Conservation (phyloP, 1,284 basidiomycete species). For the Singerocomus rubriflavus region DNA sequence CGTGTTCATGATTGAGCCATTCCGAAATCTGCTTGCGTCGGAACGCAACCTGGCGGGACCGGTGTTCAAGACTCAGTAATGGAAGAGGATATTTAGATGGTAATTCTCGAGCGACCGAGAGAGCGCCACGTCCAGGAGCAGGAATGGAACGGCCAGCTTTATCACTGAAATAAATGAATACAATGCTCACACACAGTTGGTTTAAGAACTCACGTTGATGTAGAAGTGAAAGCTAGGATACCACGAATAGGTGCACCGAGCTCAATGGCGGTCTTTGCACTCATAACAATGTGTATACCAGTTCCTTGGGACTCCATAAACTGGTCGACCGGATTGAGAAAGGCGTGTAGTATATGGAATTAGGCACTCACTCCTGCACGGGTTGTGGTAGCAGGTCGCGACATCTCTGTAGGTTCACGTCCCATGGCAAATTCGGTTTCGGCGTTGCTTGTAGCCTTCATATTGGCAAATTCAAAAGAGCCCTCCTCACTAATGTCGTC, state of each 20-base stretch:
- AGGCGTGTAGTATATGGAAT: constrained; percentile 1
- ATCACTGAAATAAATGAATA: constrained; percentile 51
- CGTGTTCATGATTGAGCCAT: constrained; percentile 89
- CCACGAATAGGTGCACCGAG: constrained; percentile 93
- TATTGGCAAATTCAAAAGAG: constrained; percentile 97
- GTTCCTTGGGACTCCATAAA: constrained; percentile 98
- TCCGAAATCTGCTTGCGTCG: constrained; percentile 90
- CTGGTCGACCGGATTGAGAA: constrained; percentile 36
- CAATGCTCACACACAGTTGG: constrained; percentile 4
- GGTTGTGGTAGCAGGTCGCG: constrained; percentile 93
- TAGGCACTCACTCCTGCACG: constrained; percentile 73
- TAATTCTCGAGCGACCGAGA: constrained; percentile 82
- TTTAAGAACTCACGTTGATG: constrained; percentile 73
- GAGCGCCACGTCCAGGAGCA: constrained; percentile 87
- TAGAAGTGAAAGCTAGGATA: constrained; percentile 93
- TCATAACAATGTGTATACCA: constrained; percentile 97
- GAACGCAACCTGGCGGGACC: constrained; percentile 89
- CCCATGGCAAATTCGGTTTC: constrained; percentile 98
- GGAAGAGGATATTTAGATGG: constrained; percentile 71
- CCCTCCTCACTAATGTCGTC: constrained; percentile 98
- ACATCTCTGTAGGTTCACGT: constrained; percentile 98
- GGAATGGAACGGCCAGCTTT: constrained; percentile 95
- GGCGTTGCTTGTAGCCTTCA: constrained; percentile 98
- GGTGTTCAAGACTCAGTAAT: constrained; percentile 82
- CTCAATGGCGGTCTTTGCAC: constrained; percentile 91